These are phyloP conservation scores for Colletotrichum kahawae DNA, from an alignment of 2,329 filamentous ascomycete species.

Conservation along the genomic window DNA sequence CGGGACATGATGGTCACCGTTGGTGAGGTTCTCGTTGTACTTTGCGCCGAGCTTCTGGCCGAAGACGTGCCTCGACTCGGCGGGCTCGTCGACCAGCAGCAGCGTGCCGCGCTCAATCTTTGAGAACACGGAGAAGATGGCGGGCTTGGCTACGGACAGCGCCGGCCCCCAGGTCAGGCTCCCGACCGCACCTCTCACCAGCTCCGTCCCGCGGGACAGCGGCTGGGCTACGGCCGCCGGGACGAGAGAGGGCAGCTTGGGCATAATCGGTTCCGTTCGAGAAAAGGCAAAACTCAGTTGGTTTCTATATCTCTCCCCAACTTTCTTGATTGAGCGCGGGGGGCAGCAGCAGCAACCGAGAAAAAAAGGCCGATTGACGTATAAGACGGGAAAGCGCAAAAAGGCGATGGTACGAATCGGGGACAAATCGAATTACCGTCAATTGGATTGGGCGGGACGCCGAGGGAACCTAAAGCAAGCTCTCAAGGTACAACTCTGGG, in stretches of 20 bases:
- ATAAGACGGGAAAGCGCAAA: neutral
- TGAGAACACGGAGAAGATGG: conserved; percentile 49
- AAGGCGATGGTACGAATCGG: neutral
- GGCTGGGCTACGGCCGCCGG: conserved; percentile 42
- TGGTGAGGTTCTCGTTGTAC: conserved; percentile 40
- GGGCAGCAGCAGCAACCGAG: neutral
- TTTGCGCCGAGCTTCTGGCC: conserved; percentile 49
- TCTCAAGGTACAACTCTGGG: conserved; percentile 8
- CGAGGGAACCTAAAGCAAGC: conserved; percentile 10
- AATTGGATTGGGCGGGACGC: conserved; percentile 18
- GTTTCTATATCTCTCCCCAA: neutral
- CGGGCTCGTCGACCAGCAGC: conserved; percentile 51
- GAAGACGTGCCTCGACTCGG: conserved; percentile 45
- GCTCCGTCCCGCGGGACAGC: conserved; percentile 42
- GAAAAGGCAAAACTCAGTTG: neutral
- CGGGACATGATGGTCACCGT: conserved; percentile 29
- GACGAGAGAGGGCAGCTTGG: conserved; percentile 35
- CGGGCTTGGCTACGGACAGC: conserved; percentile 49
- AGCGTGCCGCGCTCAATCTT: conserved; percentile 54
- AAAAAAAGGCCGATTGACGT: neutral
- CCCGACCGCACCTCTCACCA: conserved; percentile 46
- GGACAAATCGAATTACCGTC: neutral
- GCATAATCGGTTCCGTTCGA: conserved; percentile 7
- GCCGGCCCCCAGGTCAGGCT: conserved; percentile 53
- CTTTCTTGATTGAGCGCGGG: neutral